phyloP scores from a whole-genome alignment of 179 eudicot species.

The Drosera spatulata region DNA sequence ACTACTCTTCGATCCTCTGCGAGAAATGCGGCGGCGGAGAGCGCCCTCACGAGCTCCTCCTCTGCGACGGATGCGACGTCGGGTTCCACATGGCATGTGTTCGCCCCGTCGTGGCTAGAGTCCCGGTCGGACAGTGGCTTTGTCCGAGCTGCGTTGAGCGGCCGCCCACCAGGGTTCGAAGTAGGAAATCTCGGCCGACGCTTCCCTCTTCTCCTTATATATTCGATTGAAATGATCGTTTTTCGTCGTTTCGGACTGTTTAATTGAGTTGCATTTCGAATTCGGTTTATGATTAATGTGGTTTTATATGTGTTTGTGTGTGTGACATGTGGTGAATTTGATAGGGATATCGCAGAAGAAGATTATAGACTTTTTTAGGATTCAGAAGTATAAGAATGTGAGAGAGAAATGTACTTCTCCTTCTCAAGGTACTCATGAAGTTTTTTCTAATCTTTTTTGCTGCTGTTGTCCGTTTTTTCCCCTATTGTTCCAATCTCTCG shows the following conservation, averaged over 20 bases:
- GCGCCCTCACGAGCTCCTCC: conserved; percentile 37
- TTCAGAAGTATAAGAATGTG: conserved; percentile 40
- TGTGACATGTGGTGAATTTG: background rate
- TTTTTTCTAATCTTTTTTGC: too few relatives aligned
- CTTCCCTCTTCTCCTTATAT: background rate
- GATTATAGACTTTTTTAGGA: conserved; percentile 72
- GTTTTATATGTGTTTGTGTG: background rate
- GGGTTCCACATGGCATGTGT: conserved; percentile 78
- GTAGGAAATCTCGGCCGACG: conserved; percentile 18
- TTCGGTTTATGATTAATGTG: background rate
- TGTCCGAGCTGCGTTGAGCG: conserved; percentile 53
- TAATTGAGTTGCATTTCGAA: background rate
- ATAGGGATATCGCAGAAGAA: conserved; percentile 80
- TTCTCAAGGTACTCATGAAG: conserved; percentile 40
- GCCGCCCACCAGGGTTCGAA: conserved; percentile 19
- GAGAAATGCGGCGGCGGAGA: conserved; percentile 79
- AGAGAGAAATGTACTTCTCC: conserved; percentile 17
- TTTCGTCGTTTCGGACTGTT: too few relatives aligned
- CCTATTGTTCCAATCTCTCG: too few relatives aligned
- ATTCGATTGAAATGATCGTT: too few relatives aligned
- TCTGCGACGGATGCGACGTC: conserved; percentile 70
- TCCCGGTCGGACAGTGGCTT: conserved; percentile 71
- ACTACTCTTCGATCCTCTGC: conserved; percentile 34
- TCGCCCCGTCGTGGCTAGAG: conserved; percentile 65
- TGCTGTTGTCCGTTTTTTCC: too few relatives aligned